Evolutionary conservation across 148 eudicot genomes (phyloP).

Genomic region (Spergularia bocconei): DNA sequence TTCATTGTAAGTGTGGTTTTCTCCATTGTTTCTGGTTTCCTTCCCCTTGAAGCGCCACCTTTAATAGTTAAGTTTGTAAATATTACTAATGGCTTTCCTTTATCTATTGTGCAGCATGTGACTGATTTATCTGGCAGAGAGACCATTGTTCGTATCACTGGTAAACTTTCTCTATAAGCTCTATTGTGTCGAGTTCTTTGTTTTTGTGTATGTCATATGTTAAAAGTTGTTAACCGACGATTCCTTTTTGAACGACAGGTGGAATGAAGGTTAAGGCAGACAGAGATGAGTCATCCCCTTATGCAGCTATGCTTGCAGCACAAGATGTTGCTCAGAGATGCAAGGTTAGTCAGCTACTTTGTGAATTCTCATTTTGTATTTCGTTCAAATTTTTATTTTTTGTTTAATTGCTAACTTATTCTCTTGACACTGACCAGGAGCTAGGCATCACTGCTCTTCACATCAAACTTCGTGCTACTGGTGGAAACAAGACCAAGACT

Average conservation of each 20-base stretch:
- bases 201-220: too few relatives aligned
- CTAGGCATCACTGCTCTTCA: constrained; percentile 72
- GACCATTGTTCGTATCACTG: constrained; percentile 76
- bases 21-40: too few relatives aligned
- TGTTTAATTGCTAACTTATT: constrained; percentile 16
- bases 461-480: constrained; percentile 71
- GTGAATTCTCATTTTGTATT: too few relatives aligned
- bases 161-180: constrained; percentile 20
- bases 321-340: constrained; percentile 62
- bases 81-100: too few relatives aligned
- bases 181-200: too few relatives aligned
- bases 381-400: too few relatives aligned
- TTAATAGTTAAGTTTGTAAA: too few relatives aligned
- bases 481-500: constrained; percentile 76
- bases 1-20: too few relatives aligned
- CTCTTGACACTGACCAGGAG: constrained; percentile 34
- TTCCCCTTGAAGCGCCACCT: too few relatives aligned
- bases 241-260: too few relatives aligned
- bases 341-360: constrained; percentile 22
- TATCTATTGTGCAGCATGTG: constrained; percentile 54
- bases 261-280: constrained; percentile 71
- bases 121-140: constrained; percentile 81
- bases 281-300: constrained; percentile 75
- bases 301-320: constrained; percentile 86
- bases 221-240: too few relatives aligned